Conservation (phyloP, 116 monocot species). For the Trichopus zeylanicus region DNA sequence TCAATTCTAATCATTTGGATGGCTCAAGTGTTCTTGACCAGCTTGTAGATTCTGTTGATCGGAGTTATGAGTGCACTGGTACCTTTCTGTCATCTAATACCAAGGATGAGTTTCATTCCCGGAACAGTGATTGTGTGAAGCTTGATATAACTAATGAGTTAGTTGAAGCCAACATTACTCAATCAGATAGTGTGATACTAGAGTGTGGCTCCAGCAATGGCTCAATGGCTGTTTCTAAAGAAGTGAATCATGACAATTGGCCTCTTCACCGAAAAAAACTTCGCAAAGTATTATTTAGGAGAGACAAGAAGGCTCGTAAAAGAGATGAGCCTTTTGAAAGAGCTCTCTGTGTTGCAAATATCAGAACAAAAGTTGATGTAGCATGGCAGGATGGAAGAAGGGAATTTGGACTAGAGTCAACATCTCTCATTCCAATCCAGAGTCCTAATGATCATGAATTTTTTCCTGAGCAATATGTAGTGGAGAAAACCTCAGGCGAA, state of each 20-base stretch:
- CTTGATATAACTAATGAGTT: slow-evolving; percentile 4
- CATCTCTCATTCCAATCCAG: slow-evolving; percentile 58
- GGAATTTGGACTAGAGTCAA: slow-evolving; percentile 52
- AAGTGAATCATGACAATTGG: slow-evolving; percentile 46
- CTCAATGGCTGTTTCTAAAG: slow-evolving; percentile 36
- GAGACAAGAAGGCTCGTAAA: slow-evolving; percentile 54
- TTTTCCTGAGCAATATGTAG: slow-evolving; percentile 93
- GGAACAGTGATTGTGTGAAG: slow-evolving; percentile 4
- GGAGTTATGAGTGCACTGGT: no score
- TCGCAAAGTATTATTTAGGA: slow-evolving; percentile 65
- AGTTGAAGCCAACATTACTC: slow-evolving; percentile 12
- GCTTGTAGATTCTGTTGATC: slow-evolving; percentile 7
- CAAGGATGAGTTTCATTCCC: neutral
- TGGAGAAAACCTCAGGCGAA: slow-evolving; percentile 70
- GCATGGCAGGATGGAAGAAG: slow-evolving; percentile 89
- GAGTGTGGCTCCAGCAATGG: slow-evolving; percentile 25
- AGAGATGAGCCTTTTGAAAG: slow-evolving; percentile 64
- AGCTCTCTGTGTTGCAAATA: slow-evolving; percentile 67
- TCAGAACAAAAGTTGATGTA: slow-evolving; percentile 67
- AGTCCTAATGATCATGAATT: slow-evolving; percentile 86
- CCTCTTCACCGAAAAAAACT: slow-evolving; percentile 61
- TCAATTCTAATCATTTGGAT: neutral
- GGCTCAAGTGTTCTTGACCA: neutral
- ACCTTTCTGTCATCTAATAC: neutral
- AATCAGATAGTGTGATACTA: slow-evolving; percentile 6